phyloP scores from a whole-genome alignment of 2,329 filamentous ascomycete genomes.

The Aureobasidium sp. region DNA sequence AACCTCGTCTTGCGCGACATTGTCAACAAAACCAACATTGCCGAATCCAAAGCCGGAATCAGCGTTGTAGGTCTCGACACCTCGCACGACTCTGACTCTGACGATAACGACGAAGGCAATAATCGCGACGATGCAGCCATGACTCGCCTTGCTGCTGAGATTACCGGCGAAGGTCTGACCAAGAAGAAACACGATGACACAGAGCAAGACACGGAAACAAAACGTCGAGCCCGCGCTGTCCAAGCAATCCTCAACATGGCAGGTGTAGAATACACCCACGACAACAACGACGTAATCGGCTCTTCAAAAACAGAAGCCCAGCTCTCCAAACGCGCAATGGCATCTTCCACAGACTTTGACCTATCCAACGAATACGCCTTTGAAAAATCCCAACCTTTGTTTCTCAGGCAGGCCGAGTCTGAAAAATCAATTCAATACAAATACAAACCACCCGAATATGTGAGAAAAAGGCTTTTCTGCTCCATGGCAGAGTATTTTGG shows the following conservation, averaged over 20 bases:
- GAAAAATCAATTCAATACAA: slow-evolving; percentile 43
- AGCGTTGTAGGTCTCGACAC: slow-evolving; percentile 69
- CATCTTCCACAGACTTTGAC: slow-evolving; percentile 47
- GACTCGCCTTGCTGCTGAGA: slow-evolving; percentile 62
- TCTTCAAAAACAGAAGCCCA: slow-evolving; percentile 85
- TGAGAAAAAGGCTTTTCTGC: slow-evolving; percentile 78
- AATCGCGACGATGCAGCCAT: slow-evolving; percentile 56
- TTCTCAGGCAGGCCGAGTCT: no score
- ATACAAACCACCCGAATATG: slow-evolving; percentile 68
- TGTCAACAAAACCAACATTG: slow-evolving; percentile 96
- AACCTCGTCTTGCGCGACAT: slow-evolving; percentile 85
- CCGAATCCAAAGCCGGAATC: slow-evolving; percentile 82
- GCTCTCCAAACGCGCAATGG: slow-evolving; percentile 68
- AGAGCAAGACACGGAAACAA: slow-evolving; percentile 18
- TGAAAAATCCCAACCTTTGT: slow-evolving; percentile 29
- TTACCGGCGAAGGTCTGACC: slow-evolving; percentile 36
- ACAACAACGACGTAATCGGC: slow-evolving; percentile 92
- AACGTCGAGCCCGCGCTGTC: slow-evolving; percentile 62
- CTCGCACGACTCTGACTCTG: slow-evolving; percentile 44
- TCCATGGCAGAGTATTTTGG: slow-evolving; percentile 74
- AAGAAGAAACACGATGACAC: slow-evolving; percentile 31
- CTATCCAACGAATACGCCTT: slow-evolving; percentile 53
- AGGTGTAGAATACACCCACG: slow-evolving; percentile 90
- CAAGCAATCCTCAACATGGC: slow-evolving; percentile 82
- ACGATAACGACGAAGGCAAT: slow-evolving; percentile 24